Conservation (phyloP, 768 basidiomycete genomes). For the Piloderma croceum region DNA sequence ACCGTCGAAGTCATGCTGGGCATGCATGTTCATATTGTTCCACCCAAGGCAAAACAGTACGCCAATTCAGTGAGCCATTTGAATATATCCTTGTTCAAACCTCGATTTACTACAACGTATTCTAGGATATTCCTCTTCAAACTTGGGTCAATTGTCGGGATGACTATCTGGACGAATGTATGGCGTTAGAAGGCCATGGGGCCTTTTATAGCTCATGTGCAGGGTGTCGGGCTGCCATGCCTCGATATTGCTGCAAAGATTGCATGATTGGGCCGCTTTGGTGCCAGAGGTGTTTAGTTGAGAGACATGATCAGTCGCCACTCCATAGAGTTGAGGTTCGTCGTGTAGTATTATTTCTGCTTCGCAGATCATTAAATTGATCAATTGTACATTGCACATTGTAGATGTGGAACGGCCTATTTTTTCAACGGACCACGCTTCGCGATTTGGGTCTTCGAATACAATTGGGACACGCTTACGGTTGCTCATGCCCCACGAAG, state of each 20-base stretch:
- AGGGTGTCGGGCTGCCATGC: no score
- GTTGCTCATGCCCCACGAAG: constrained; percentile 8
- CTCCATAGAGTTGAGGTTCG: constrained; percentile 17
- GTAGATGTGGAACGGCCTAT: constrained; percentile 16
- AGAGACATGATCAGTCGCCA: constrained; percentile 11
- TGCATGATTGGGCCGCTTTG: neutral
- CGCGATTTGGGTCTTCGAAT: constrained; percentile 8
- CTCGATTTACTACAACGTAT: no score
- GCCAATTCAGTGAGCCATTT: constrained; percentile 10
- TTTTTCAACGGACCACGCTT: constrained; percentile 9
- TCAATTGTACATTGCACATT: neutral
- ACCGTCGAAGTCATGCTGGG: no score
- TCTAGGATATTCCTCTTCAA: constrained; percentile 14
- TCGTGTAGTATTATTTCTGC: no score
- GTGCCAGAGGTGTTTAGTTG: constrained; percentile 12
- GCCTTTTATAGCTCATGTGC: neutral
- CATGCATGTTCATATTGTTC: no score
- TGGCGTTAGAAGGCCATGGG: constrained; percentile 14
- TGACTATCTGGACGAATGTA: constrained; percentile 7
- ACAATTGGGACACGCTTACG: constrained; percentile 17
- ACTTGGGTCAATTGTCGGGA: constrained; percentile 14
- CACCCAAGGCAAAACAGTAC: constrained; percentile 13
- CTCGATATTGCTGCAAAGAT: neutral
- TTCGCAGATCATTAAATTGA: neutral
- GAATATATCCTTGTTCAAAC: neutral